Conservation (phyloP, 139 green algal genomes). For the Chlorella sp. region DNA sequence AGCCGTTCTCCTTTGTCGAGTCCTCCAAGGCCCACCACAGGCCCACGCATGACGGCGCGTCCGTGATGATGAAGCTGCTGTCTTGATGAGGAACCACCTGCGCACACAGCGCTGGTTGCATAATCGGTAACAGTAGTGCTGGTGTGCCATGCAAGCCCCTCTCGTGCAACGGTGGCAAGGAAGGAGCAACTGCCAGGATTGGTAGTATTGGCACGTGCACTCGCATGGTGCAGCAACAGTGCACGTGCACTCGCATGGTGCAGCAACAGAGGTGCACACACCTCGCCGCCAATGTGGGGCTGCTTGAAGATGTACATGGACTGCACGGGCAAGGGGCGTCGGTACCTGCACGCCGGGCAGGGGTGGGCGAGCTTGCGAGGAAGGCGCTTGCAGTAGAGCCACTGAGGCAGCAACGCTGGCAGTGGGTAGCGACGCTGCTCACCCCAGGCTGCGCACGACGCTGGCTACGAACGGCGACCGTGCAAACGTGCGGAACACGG, state of each 20-base stretch:
- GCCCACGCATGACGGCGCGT: constrained; percentile 73
- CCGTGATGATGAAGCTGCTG: constrained; percentile 85
- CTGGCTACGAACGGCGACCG: constrained; percentile 51
- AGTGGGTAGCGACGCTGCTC: too few relatives aligned
- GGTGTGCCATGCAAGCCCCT: too few relatives aligned
- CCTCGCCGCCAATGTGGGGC: constrained; percentile 85
- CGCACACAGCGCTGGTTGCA: too few relatives aligned
- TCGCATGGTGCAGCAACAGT: too few relatives aligned
- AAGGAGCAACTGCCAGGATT: too few relatives aligned
- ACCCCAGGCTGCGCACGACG: constrained; percentile 63
- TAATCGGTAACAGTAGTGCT: too few relatives aligned
- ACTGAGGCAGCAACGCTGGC: too few relatives aligned
- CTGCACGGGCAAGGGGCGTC: constrained; percentile 83
- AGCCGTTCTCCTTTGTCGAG: constrained; percentile 83
- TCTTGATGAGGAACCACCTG: constrained; percentile 89
- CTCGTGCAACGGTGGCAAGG: not conserved
- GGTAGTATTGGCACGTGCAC: too few relatives aligned
- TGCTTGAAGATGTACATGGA: constrained; percentile 96
- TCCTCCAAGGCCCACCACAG: constrained; percentile 95
- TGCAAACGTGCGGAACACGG: constrained; percentile 73
- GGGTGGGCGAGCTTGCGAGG: too few relatives aligned
- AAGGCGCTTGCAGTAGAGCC: too few relatives aligned
- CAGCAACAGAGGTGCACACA: constrained; percentile 38
- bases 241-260: constrained; percentile 22
- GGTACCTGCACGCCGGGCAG: too few relatives aligned